Percentiles rank a stretch among this genome's conserved stretches.
Conservation (phyloP, 129 eudicot species). For the Ambrosia trifida region DNA sequence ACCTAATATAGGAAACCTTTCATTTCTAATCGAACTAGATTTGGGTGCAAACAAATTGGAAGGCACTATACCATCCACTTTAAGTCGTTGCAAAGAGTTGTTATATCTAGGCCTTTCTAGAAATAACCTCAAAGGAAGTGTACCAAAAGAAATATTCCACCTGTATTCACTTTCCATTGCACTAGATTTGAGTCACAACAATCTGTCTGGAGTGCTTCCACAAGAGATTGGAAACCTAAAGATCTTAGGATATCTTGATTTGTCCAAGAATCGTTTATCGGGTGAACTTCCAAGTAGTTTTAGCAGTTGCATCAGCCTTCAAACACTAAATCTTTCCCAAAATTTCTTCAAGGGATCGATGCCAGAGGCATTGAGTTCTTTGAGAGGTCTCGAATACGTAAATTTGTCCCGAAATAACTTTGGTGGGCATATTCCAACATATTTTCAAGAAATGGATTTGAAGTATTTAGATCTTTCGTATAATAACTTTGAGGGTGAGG, state of each 20-base stretch:
- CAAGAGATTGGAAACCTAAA: constrained; percentile 25
- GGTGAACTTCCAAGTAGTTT: no score
- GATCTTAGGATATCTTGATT: neutral
- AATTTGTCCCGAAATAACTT: constrained; percentile 26
- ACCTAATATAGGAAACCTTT: constrained; percentile 10
- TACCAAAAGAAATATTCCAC: constrained; percentile 23
- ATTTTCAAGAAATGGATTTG: constrained; percentile 10
- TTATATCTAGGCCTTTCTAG: neutral
- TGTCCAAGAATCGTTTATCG: no score
- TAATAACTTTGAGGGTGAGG: constrained; percentile 27
- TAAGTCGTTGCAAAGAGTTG: constrained; percentile 16
- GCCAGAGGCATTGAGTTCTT: constrained; percentile 6
- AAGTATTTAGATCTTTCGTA: neutral
- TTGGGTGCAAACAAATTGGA: constrained; percentile 7
- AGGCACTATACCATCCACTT: constrained; percentile 27
- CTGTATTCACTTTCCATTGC: constrained; percentile 16
- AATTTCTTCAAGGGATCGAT: constrained; percentile 28
- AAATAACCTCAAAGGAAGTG: constrained; percentile 14
- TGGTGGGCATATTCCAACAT: constrained; percentile 25
- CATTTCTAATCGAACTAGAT: neutral
- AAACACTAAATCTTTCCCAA: neutral
- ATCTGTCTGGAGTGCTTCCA: constrained; percentile 23
- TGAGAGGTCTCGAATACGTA: constrained; percentile 15
- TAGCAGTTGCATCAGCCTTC: no score
- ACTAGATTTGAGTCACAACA: constrained; percentile 20